phyloP scores from a whole-genome alignment of 1,284 basidiomycete genomes.

The Rhodotorula mucilaginosa region DNA sequence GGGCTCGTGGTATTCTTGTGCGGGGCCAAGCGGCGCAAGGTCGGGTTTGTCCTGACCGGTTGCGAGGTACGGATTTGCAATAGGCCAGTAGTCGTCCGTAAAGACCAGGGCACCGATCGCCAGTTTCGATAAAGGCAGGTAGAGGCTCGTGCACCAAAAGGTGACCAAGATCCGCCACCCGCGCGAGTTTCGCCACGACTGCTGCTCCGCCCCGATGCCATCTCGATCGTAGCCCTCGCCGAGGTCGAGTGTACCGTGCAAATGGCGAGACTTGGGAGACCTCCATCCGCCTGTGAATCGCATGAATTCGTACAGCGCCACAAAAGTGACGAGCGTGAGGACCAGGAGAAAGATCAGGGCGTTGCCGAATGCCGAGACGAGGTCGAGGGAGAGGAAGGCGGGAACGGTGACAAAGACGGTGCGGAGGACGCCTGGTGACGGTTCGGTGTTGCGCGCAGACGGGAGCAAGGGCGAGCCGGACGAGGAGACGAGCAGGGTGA shows the following conservation, averaged over 20 bases:
- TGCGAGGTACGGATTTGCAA: constrained; percentile 56
- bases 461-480: constrained; percentile 9
- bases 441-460: background rate
- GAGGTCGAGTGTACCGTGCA: constrained; percentile 15
- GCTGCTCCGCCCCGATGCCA: constrained; percentile 7
- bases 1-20: constrained; percentile 60
- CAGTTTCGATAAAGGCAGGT: constrained; percentile 42
- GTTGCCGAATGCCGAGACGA: constrained; percentile 42
- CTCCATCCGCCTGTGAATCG: constrained; percentile 41
- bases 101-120: constrained; percentile 52
- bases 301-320: constrained; percentile 41
- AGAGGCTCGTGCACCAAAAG: constrained; percentile 41
- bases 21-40: constrained; percentile 58
- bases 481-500: constrained; percentile 13
- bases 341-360: constrained; percentile 40
- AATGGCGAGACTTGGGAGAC: background rate
- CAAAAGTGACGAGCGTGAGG: constrained; percentile 27
- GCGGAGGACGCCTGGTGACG: background rate
- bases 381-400: constrained; percentile 41
- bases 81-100: constrained; percentile 70
- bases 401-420: constrained; percentile 39
- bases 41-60: constrained; percentile 60
- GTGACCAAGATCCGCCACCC: constrained; percentile 30
- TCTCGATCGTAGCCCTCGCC: constrained; percentile 40
- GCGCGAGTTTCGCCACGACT: constrained; percentile 9